Conservation (phyloP, 2,329 filamentous ascomycete species). For the Calonectria leucothoes region DNA sequence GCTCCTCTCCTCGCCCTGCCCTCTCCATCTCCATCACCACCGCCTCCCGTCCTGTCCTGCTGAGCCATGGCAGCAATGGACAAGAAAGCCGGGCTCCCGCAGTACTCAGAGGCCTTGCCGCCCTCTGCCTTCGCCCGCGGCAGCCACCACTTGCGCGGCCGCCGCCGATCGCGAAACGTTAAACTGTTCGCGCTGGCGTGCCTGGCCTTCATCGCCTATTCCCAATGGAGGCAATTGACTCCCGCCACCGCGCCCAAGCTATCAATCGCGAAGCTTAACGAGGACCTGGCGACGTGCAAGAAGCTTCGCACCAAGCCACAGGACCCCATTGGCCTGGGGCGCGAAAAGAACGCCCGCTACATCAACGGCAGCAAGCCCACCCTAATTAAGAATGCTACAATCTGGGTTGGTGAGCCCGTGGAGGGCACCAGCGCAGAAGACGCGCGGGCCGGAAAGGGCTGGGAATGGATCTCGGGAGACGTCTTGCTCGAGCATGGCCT, state of each 20-base stretch:
- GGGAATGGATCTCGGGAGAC: constrained; percentile 69
- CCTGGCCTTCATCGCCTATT: constrained; percentile 63
- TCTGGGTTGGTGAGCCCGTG: constrained; percentile 73
- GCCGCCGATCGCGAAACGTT: constrained; percentile 56
- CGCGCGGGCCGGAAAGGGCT: constrained; percentile 68
- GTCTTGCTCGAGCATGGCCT: constrained; percentile 71
- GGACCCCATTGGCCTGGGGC: constrained; percentile 66
- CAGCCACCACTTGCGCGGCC: constrained; percentile 33
- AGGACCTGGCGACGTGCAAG: constrained; percentile 67
- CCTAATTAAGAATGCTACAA: constrained; percentile 73
- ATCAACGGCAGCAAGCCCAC: constrained; percentile 68
- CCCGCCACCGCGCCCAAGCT: constrained; percentile 50
- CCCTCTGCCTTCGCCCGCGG: constrained; percentile 34
- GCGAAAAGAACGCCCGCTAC: constrained; percentile 71
- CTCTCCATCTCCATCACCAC: not conserved
- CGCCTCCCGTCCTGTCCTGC: not conserved
- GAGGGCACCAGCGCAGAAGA: constrained; percentile 63
- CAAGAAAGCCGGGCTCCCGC: constrained; percentile 58
- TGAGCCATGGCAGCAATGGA: constrained; percentile 38
- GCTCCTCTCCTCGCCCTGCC: not conserved
- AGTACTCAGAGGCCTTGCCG: constrained; percentile 52
- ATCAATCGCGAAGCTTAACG: constrained; percentile 63
- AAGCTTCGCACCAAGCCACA: constrained; percentile 65
- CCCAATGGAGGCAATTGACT: constrained; percentile 59
- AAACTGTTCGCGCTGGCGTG: constrained; percentile 58